Conservation (phyloP, 805 yeast species). For the Torulaspora quercuum region DNA sequence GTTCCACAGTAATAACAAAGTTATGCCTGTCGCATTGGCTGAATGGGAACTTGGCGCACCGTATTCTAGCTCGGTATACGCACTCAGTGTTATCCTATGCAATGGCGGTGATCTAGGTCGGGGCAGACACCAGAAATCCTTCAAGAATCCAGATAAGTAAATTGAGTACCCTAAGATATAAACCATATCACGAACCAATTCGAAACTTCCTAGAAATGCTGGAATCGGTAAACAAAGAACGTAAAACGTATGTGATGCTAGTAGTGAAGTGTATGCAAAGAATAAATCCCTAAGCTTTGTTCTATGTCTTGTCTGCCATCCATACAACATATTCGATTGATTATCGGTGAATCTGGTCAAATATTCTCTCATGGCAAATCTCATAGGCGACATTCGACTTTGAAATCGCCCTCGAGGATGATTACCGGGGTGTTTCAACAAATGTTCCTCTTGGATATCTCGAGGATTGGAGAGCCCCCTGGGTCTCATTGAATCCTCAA, state of each 20-base stretch:
- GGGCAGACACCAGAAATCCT: slow-evolving; percentile 86
- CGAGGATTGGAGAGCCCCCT: slow-evolving; percentile 20
- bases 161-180: slow-evolving; percentile 59
- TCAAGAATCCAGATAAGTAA: slow-evolving; percentile 65
- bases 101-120: slow-evolving; percentile 91
- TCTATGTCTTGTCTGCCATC: slow-evolving; percentile 53
- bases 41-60: slow-evolving; percentile 94
- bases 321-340: slow-evolving; percentile 61
- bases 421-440: slow-evolving; percentile 66
- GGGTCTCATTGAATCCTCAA: slow-evolving; percentile 11
- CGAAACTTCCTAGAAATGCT: slow-evolving; percentile 69
- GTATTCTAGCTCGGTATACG: slow-evolving; percentile 88
- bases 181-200: slow-evolving; percentile 62
- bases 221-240: slow-evolving; percentile 84
- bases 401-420: slow-evolving; percentile 64
- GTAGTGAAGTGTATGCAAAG: slow-evolving; percentile 81
- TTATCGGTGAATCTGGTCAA: slow-evolving; percentile 54
- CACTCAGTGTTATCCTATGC: slow-evolving; percentile 82
- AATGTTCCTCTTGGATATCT: slow-evolving; percentile 21
- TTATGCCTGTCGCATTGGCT: slow-evolving; percentile 89
- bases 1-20: slow-evolving; percentile 45
- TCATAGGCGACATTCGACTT: slow-evolving; percentile 49
- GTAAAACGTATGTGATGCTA: slow-evolving; percentile 93
- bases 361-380: slow-evolving; percentile 52
- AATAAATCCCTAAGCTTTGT: slow-evolving; percentile 58